These are phyloP conservation scores for Gracilaria caudata DNA, from an alignment of 23 red algal genomes.

Conservation along the genomic window DNA sequence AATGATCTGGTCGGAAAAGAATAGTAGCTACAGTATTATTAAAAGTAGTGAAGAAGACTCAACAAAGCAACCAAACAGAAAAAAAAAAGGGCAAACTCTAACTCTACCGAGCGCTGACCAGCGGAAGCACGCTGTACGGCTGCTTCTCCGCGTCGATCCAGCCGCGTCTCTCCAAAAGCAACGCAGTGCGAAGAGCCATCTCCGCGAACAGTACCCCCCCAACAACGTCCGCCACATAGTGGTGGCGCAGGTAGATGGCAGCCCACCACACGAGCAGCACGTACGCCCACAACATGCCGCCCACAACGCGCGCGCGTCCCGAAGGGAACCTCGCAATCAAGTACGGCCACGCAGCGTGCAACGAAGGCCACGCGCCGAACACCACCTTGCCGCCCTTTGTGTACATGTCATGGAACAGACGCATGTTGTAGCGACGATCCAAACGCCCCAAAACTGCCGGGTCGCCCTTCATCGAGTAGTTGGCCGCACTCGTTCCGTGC, in stretches of 20 bases:
- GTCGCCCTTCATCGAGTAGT: constrained; percentile 88
- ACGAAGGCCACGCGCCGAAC: constrained; percentile 88
- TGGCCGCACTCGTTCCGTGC: constrained; percentile 61
- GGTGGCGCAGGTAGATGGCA: constrained; percentile 91
- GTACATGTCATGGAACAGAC: constrained; percentile 83
- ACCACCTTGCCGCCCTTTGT: constrained; percentile 71
- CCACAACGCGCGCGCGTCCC: neutral
- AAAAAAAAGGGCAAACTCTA: neutral
- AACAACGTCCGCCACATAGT: constrained; percentile 81
- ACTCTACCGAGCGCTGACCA: neutral
- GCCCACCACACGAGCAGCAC: constrained; percentile 86
- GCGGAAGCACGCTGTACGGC: neutral
- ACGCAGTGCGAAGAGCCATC: constrained; percentile 5
- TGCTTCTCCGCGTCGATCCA: neutral
- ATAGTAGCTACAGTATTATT: too few species aligned
- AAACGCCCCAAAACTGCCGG: constrained; percentile 75
- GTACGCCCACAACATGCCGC: constrained; percentile 49
- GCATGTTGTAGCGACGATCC: constrained; percentile 56
- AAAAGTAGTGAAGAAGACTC: neutral
- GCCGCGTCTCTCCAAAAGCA: neutral
- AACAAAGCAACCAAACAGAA: neutral
- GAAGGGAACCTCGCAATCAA: constrained; percentile 72
- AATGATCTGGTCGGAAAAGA: too few species aligned
- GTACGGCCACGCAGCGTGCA: constrained; percentile 95
- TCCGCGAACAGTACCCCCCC: constrained; percentile 87